Base-by-base conservation (phyloP, 2,329 filamentous ascomycete species). In the Diaporthe ampelina region DNA sequence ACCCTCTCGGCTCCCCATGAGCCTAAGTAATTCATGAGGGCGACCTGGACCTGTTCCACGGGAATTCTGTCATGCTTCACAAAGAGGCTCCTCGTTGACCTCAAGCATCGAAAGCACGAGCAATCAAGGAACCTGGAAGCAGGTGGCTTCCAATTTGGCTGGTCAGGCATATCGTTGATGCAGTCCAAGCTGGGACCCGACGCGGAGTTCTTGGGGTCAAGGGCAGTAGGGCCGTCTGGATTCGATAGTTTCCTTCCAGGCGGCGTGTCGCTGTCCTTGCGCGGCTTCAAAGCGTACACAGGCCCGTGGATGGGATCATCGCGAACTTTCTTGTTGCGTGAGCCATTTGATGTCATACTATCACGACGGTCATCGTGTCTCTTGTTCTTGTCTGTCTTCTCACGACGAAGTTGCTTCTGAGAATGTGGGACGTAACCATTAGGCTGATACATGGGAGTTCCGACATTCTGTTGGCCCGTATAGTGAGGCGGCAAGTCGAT, bases 301-400 rank as follows among this genome's bases (percentile, higher is more conserved):
- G 75, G 37, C 29, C 75, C 73, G 40, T 70, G 63, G 19, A 73
- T 56, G 4, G 73, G 67, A 32, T 73, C 58, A 5, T 73, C 69
- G 48, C 69, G 73, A 29, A 69, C 24, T 24, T 50, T 50, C 67
- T 72, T 73, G 45, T 35, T 68, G 19, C 71, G 71, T 1, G 74
- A 69, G 26, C 56, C 61, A 13, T 17, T 69, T 32, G 72, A 74
- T 35, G 52, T 35, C 21, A 32, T 32, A 48, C 72, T 76, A 48
- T 68, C 45, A 29, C 72, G 68, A 56, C 74, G 74, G 45, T 40
- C 43, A 4, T 72, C 50, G 24, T 35, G 69, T 21, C 9, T 48
- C 32, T 11, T 43, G 32, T 63, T 59, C 57, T 58, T 63, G 45
- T 68, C 63, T 19, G 45, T 48, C 19, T 56, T 68, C 10, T 59